These are phyloP conservation scores for Cyberlindnera lachancei DNA, from an alignment of 805 yeast species.

Conservation along the genomic window DNA sequence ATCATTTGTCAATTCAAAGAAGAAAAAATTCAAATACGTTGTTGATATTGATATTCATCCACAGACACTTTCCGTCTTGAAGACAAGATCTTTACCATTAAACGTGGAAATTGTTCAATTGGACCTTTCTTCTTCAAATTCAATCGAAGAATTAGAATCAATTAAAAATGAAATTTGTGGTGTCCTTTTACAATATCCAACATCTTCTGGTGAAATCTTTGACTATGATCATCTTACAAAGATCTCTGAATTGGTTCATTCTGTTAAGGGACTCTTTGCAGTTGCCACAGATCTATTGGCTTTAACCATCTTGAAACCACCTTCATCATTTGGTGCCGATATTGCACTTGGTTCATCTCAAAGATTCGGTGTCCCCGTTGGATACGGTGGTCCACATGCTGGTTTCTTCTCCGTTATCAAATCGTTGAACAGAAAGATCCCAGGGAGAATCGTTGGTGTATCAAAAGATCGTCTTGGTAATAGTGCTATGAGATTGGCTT, in stretches of 20 bases:
- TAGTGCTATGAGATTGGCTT: constrained; percentile 83
- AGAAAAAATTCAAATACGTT: constrained; percentile 60
- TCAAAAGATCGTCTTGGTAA: constrained; percentile 88
- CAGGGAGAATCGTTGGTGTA: constrained; percentile 92
- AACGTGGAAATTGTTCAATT: constrained; percentile 55
- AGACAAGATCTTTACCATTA: constrained; percentile 71
- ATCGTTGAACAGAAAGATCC: constrained; percentile 81
- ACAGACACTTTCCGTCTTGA: constrained; percentile 76
- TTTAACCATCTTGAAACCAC: constrained; percentile 76
- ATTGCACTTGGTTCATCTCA: constrained; percentile 89
- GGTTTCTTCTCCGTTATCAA: constrained; percentile 90
- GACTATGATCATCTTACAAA: constrained; percentile 39
- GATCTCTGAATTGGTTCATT: constrained; percentile 61
- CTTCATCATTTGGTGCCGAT: constrained; percentile 83
- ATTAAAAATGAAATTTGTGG: constrained; percentile 53
- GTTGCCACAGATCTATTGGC: constrained; percentile 93
- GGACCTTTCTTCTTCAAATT: constrained; percentile 42
- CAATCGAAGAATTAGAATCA: constrained; percentile 27
- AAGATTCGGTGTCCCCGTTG: constrained; percentile 96
- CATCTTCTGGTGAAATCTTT: constrained; percentile 68
- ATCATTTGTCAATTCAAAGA: constrained; percentile 58
- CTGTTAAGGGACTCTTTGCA: constrained; percentile 64
- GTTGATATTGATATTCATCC: constrained; percentile 75
- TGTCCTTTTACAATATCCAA: constrained; percentile 84
- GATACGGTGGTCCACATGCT: constrained; percentile 98